Percentiles rank a stretch among this genome's conserved stretches.
phyloP scores from a whole-genome alignment of 2,329 filamentous ascomycete genomes.

The Stagonosporopsis rhizophila region DNA sequence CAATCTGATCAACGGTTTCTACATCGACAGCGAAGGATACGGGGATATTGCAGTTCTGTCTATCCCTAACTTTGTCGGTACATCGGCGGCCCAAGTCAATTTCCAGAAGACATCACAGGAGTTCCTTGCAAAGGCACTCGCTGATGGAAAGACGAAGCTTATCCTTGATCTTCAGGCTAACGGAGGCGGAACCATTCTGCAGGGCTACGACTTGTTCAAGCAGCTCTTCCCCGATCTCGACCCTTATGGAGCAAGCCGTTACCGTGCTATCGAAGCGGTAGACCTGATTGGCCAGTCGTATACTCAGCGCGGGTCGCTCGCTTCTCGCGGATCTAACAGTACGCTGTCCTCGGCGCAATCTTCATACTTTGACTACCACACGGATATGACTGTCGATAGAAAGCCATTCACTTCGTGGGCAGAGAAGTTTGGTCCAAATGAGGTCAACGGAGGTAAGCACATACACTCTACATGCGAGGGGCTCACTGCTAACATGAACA shows the following conservation, averaged over 20 bases:
- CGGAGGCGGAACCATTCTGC: slow-evolving; percentile 65
- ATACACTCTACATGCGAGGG: not conserved
- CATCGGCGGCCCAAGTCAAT: slow-evolving; percentile 22
- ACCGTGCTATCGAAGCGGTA: slow-evolving; percentile 58
- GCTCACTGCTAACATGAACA: slow-evolving; percentile 31
- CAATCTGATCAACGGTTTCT: slow-evolving; percentile 57
- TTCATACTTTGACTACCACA: slow-evolving; percentile 57
- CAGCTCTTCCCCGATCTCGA: slow-evolving; percentile 61
- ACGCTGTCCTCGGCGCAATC: slow-evolving; percentile 51
- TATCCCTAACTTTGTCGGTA: slow-evolving; percentile 51
- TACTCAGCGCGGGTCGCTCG: slow-evolving; percentile 42
- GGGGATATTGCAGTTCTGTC: slow-evolving; percentile 55
- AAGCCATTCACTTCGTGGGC: slow-evolving; percentile 57
- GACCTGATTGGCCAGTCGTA: slow-evolving; percentile 54
- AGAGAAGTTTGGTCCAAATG: slow-evolving; percentile 51
- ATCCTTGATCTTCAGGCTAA: slow-evolving; percentile 68
- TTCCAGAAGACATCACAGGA: slow-evolving; percentile 53
- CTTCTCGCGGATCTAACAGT: slow-evolving; percentile 45
- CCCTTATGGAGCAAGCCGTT: slow-evolving; percentile 59
- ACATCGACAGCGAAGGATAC: slow-evolving; percentile 52
- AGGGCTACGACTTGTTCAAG: slow-evolving; percentile 68
- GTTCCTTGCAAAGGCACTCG: slow-evolving; percentile 53
- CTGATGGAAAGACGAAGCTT: slow-evolving; percentile 64
- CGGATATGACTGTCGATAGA: slow-evolving; percentile 57
- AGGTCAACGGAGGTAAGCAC: slow-evolving; percentile 36